Evolutionary conservation across 2,329 filamentous ascomycete species (phyloP).

Genomic region (Capronia americana): DNA sequence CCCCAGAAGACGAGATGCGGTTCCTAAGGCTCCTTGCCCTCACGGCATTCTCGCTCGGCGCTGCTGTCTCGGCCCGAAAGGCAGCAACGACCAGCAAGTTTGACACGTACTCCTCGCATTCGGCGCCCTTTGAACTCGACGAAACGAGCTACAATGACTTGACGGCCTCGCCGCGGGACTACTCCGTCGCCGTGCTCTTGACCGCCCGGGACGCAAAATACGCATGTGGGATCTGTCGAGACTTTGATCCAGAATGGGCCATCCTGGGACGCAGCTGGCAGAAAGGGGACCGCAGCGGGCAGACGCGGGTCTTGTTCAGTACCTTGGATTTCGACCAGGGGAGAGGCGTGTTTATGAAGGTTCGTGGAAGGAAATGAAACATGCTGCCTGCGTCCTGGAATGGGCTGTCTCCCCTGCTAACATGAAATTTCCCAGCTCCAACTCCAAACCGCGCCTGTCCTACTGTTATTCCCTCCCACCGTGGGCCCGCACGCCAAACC

Average conservation of each 20-base stretch:
- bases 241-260: conserved; percentile 95
- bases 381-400: background rate
- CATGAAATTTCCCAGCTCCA: conserved; percentile 66
- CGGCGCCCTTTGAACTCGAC: conserved; percentile 75
- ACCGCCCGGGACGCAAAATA: conserved; percentile 85
- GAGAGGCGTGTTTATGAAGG: conserved; percentile 82
- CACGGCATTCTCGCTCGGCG: conserved; percentile 65
- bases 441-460: conserved; percentile 90
- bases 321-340: conserved; percentile 89
- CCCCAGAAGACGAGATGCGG: conserved; percentile 65
- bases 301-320: conserved; percentile 76
- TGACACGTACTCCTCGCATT: conserved; percentile 71
- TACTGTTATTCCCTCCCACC: conserved; percentile 87
- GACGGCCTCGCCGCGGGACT: conserved; percentile 79
- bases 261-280: conserved; percentile 84
- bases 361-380: conserved; percentile 47
- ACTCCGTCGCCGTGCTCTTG: conserved; percentile 79
- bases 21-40: conserved; percentile 69
- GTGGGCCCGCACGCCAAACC: conserved; percentile 76
- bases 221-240: conserved; percentile 82
- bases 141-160: conserved; percentile 77
- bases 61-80: conserved; percentile 64
- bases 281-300: conserved; percentile 77
- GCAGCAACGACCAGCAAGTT: conserved; percentile 72
- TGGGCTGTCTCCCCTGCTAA: background rate